Conservation (phyloP, 768 basidiomycete genomes). For the Suillus americanus region DNA sequence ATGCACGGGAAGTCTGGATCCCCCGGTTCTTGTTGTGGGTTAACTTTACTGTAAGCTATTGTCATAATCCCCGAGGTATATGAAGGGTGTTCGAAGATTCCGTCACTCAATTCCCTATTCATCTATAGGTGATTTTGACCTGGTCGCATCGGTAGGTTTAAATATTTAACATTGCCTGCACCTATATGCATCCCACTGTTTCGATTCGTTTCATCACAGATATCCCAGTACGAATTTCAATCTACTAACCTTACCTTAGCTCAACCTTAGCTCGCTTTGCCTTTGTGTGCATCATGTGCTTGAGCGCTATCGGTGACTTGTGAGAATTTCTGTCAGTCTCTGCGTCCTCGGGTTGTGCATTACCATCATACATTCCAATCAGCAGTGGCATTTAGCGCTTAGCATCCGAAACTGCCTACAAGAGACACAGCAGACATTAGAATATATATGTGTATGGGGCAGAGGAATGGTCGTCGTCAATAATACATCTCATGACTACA, state of each 20-base stretch:
- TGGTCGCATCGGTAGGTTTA: not conserved
- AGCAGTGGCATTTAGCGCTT: not conserved
- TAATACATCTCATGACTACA: not conserved
- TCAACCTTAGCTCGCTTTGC: not conserved
- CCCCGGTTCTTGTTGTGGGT: not conserved
- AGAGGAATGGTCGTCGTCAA: not conserved
- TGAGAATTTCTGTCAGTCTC: not conserved
- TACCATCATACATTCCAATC: not conserved
- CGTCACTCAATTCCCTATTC: not conserved
- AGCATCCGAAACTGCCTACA: not conserved
- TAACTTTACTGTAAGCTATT: not conserved
- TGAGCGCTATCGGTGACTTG: not conserved
- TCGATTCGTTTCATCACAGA: not conserved
- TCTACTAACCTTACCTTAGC: not conserved
- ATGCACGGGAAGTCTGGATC: not conserved
- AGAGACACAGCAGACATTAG: not conserved
- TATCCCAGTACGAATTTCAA: not conserved
- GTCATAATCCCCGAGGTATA: not conserved
- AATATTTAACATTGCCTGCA: not conserved
- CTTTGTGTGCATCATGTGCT: not conserved
- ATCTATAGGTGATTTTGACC: not conserved
- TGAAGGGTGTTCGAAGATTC: not conserved
- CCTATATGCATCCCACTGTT: not conserved
- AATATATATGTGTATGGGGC: not conserved
- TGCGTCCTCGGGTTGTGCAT: not conserved